Evolutionary conservation across 2,329 filamentous ascomycete species (phyloP), one percentile per base, ranked within the genome.

Genomic region (Cylindrodendrum hubeiense): DNA sequence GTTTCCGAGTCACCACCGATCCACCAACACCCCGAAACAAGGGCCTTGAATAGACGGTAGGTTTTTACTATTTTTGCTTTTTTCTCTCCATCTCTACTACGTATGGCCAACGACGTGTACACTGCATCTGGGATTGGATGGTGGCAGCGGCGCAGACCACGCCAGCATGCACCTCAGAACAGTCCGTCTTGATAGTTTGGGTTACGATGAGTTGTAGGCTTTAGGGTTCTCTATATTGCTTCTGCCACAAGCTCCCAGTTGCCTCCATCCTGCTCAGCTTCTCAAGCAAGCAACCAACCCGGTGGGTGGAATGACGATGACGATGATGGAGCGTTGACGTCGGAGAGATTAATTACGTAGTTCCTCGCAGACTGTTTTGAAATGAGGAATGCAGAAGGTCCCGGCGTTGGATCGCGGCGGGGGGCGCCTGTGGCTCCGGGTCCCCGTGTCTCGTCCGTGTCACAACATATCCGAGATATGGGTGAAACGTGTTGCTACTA

Each of bases 341-440:
- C 39, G 41, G 39, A 60, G 67, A 54, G 56, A 46, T 65, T 30
- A 12, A 70, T 73, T 73, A 73, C 68, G 70, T 72, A 70, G 58
- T 33, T 60, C 46, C 50, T 24, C 30, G 28, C 21, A 15, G 26
- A 28, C 21, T n/a, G 43, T 34, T 58, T 34, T 44, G 47, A 50
- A 65, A 65, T 28, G 58, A 54, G 54, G 52, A 60, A 52, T 65
- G 56, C 64, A 63, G 54, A 60, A 57, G 28, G 28, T 10, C 26
- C 10, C 12, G 13, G 19, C n/a, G 19, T 50, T 33, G 28, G 47
- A 13, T 17, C 26, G 28, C 28, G 47, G 47, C 47, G 59, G 64
- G 63, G 59, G 64, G 63, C 58, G 66, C 60, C 64, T 66, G 67
- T 61, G 56, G 37, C 69, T 56, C 60, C 37, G 37, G 44, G 66